Evolutionary conservation across 441 rosid genomes (phyloP).

Genomic region (Erysimum cheiri): DNA sequence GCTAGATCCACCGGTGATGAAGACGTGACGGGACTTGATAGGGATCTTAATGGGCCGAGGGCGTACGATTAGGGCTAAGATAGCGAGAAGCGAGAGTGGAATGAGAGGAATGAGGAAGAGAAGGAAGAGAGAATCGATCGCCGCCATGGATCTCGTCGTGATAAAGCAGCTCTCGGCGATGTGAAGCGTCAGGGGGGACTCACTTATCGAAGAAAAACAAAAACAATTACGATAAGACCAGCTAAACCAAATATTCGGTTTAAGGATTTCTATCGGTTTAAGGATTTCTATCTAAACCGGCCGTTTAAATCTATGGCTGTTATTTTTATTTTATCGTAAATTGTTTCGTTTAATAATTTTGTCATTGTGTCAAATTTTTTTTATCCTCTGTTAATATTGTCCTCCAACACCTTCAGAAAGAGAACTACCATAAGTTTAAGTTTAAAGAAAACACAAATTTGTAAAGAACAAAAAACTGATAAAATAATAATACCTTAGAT

Average conservation of each 20-base stretch:
- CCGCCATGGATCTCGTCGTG: conserved; percentile 40
- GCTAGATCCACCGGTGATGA: conserved; percentile 94
- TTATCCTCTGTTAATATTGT: too few species aligned
- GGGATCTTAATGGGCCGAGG: conserved; percentile 73
- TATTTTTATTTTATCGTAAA: not conserved
- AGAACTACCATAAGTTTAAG: too few species aligned
- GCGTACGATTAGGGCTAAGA: conserved; percentile 59
- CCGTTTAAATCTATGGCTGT: not conserved
- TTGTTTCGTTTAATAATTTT: too few species aligned
- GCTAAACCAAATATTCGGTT: conserved; percentile 26
- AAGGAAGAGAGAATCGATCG: conserved; percentile 30
- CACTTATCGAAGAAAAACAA: not conserved
- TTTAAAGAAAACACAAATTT: too few species aligned
- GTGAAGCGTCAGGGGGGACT: not conserved
- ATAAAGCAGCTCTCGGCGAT: conserved; percentile 34
- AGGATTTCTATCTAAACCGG: conserved; percentile 24
- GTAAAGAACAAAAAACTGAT: too few species aligned
- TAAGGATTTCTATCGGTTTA: conserved; percentile 18
- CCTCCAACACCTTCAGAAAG: too few species aligned
- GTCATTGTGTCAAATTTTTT: too few species aligned
- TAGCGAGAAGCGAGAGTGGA: conserved; percentile 53
- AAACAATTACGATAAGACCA: not conserved
- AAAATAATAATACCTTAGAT: too few species aligned
- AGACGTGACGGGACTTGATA: conserved; percentile 79
- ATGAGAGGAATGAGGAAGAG: conserved; percentile 45